A percentile compares a stretch with the other conserved stretches of the same genome.
Evolutionary conservation across 768 basidiomycete genomes (phyloP).

Genomic region (Lentinula edodes): DNA sequence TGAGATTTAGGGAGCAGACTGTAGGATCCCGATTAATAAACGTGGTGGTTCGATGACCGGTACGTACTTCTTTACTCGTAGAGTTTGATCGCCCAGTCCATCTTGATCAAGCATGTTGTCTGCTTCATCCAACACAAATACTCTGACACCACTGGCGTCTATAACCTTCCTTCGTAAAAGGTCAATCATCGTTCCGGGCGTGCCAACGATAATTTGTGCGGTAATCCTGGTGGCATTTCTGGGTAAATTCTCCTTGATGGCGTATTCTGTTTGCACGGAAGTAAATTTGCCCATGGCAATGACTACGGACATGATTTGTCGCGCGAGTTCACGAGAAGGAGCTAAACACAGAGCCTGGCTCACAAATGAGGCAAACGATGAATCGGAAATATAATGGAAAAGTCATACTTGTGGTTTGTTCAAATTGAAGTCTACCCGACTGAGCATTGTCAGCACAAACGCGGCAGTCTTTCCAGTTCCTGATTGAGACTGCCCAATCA

Average conservation of each 20-base stretch:
- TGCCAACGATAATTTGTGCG: conserved; percentile 92
- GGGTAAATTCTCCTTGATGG: conserved; percentile 84
- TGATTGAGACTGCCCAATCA: conserved; percentile 99
- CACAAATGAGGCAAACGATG: neutral
- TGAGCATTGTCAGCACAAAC: conserved; percentile 96
- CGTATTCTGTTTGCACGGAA: conserved; percentile 87
- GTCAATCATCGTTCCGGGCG: conserved; percentile 92
- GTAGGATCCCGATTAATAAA: neutral
- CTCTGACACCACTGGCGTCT: conserved; percentile 76
- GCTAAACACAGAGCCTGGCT: conserved; percentile 91
- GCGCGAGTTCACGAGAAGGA: conserved; percentile 92
- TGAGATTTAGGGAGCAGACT: conserved; percentile 54
- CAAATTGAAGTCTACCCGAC: conserved; percentile 79
- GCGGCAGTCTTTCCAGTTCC: conserved; percentile 99
- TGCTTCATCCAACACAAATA: conserved; percentile 96
- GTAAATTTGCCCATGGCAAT: conserved; percentile 95
- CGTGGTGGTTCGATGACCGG: neutral
- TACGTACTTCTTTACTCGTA: conserved; percentile 87
- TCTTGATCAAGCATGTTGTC: conserved; percentile 98
- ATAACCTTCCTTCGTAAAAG: conserved; percentile 75
- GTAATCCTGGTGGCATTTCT: conserved; percentile 61
- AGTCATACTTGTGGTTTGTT: conserved; percentile 73
- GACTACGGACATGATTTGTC: conserved; percentile 96
- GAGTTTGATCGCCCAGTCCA: conserved; percentile 88
- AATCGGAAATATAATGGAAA: neutral